Evolutionary conservation across 176 grass and related monocot species (phyloP), one percentile per base, ranked within the genome.

Genomic region (Echinochloa phyllopogon): DNA sequence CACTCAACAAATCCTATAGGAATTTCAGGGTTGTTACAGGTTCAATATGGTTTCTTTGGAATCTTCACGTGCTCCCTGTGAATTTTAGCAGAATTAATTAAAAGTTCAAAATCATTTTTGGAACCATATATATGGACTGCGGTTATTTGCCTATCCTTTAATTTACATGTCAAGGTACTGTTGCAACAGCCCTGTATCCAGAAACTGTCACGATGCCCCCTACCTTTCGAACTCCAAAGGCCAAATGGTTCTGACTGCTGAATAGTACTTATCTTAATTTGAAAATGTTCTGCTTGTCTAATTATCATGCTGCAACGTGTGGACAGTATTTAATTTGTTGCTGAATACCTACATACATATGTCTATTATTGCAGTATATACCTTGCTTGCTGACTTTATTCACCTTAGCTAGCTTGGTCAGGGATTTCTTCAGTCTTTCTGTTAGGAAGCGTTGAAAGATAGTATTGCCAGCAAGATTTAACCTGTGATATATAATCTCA

Each of bases 341-440:
- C 17, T 29, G 23, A 27, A 47, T 38, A 23, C 29, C 0, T 42
- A 61, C 21, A 65, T 33, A 36, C 53, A n/a, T 42, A 17, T 49
- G 12, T 10, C 51, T 68, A 4, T 44, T 17, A 51, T 9, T 44
- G 42, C 21, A 25, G 6, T 14, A 62, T 14, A 62, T 83, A 88
- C 81, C 86, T 84, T 69, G 3, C 4, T 72, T 82, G 62, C 64
- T 63, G 44, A 20, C 36, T 45, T 13, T 75, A 29, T 68, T 38
- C 20, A 5, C 27, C 39, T 41, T 23, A 20, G n/a, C 42, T 23
- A 20, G n/a, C 42, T 21, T 29, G 10, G 8, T 38, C 33, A 2
- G 24, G 39, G 55, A 39, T 18, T 37, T 58, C 27, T 52, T 53
- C 66, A 43, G 3, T 3, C 41, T 65, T 72, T 55, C 4, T 24